Evolutionary conservation across 2,329 filamentous ascomycete species (phyloP).

Genomic region (Monilinia fructigena): DNA sequence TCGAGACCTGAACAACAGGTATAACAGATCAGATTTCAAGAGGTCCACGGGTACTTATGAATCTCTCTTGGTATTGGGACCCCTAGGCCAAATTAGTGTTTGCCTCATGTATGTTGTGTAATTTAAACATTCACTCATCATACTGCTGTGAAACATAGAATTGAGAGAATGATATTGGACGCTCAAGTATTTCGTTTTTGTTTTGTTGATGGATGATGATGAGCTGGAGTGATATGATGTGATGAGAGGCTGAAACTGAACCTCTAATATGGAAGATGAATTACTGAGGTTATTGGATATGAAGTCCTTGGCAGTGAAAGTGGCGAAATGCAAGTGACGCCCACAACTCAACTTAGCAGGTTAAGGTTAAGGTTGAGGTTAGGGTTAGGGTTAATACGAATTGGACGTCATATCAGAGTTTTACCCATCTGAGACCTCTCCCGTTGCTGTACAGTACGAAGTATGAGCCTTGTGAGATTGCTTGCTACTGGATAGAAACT

Average conservation of each 20-base stretch:
- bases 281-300: too few species aligned
- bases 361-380: too few species aligned
- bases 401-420: too few species aligned
- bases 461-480: too few species aligned
- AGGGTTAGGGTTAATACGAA: too few species aligned
- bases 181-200: neutral
- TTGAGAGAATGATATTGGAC: neutral
- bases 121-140: neutral
- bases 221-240: neutral
- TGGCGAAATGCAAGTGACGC: too few species aligned
- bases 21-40: neutral
- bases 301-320: too few species aligned
- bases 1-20: neutral
- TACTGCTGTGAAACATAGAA: neutral
- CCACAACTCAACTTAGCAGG: too few species aligned
- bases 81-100: slow-evolving; percentile 9
- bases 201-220: neutral
- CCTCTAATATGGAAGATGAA: too few species aligned
- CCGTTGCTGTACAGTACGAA: too few species aligned
- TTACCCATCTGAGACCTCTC: too few species aligned
- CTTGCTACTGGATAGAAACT: too few species aligned
- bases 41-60: neutral
- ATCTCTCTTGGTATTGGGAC: neutral
- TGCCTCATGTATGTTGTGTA: slow-evolving; percentile 1
- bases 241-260: neutral